Evolutionary conservation across 2,329 filamentous ascomycete genomes (phyloP).

Genomic region (Aspergillus sp.): DNA sequence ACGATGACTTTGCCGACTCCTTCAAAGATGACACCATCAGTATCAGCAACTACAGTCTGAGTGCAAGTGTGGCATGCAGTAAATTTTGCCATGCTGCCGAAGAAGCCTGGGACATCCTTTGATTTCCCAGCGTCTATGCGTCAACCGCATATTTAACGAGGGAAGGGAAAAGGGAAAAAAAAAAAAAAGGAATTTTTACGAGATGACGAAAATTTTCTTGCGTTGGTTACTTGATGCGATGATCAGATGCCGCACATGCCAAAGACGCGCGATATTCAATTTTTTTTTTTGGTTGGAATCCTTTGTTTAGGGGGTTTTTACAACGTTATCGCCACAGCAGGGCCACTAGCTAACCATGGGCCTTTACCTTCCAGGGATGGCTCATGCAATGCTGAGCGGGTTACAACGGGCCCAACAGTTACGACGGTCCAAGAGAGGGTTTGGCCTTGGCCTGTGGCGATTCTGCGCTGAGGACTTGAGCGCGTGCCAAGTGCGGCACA

Average conservation of each 20-base stretch:
- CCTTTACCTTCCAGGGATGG: too few species aligned
- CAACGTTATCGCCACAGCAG: neutral
- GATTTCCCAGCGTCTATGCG: constrained; percentile 27
- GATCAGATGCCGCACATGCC: constrained; percentile 9
- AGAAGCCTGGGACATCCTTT: constrained; percentile 92
- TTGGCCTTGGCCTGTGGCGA: too few species aligned
- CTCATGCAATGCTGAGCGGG: too few species aligned
- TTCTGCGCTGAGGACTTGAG: too few species aligned
- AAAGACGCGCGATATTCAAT: neutral
- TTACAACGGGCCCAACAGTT: too few species aligned
- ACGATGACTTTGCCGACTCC: constrained; percentile 88
- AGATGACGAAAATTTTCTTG: constrained; percentile 27
- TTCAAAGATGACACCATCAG: constrained; percentile 96
- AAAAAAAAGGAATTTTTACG: constrained; percentile 5
- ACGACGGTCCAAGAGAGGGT: too few species aligned
- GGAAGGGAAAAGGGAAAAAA: neutral
- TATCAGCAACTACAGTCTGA: constrained; percentile 97
- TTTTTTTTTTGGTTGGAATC: neutral
- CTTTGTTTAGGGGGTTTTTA: neutral
- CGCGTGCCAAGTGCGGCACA: too few species aligned
- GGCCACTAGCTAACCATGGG: too few species aligned
- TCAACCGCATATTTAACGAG: neutral
- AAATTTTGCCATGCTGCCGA: constrained; percentile 99
- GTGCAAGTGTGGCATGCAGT: constrained; percentile 96
- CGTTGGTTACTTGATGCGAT: constrained; percentile 1